These are phyloP conservation scores for Penicillium sp. DNA, from an alignment of 2,329 filamentous ascomycete genomes.

Conservation along the genomic window DNA sequence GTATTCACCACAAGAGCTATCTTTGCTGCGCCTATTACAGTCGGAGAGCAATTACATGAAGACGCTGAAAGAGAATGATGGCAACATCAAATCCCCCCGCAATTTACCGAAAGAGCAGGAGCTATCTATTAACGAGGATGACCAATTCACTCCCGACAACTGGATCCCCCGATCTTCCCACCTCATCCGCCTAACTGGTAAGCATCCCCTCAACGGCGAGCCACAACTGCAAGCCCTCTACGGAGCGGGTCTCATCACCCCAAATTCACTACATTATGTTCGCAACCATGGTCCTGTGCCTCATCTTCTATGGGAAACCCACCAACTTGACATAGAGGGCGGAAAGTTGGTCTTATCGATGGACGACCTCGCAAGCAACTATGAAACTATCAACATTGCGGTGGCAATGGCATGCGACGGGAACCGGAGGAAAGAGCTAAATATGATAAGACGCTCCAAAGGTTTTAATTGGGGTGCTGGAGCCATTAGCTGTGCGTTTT, in stretches of 20 bases:
- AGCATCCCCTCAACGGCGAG: constrained; percentile 60
- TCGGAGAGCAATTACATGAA: too few species aligned
- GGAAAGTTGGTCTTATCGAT: constrained; percentile 52
- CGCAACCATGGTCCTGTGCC: constrained; percentile 70
- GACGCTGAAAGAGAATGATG: too few species aligned
- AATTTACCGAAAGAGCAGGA: not conserved
- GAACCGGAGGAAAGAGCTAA: not conserved
- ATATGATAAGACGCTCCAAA: not conserved
- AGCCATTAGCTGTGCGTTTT: not conserved
- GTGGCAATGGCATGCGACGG: not conserved
- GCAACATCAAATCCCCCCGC: too few species aligned
- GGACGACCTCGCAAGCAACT: not conserved
- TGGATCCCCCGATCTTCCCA: not conserved
- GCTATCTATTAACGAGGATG: not conserved
- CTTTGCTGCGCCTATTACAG: too few species aligned
- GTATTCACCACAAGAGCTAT: too few species aligned
- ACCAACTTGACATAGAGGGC: constrained; percentile 49
- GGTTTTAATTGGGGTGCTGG: not conserved
- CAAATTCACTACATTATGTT: constrained; percentile 64
- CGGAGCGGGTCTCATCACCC: constrained; percentile 54
- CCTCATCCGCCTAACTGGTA: not conserved
- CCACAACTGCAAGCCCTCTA: constrained; percentile 54
- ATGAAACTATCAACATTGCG: not conserved
- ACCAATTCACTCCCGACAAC: not conserved
- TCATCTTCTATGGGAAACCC: constrained; percentile 44